phyloP scores from a whole-genome alignment of 495 filamentous ascomycete genomes.

The Tuber brumale region DNA sequence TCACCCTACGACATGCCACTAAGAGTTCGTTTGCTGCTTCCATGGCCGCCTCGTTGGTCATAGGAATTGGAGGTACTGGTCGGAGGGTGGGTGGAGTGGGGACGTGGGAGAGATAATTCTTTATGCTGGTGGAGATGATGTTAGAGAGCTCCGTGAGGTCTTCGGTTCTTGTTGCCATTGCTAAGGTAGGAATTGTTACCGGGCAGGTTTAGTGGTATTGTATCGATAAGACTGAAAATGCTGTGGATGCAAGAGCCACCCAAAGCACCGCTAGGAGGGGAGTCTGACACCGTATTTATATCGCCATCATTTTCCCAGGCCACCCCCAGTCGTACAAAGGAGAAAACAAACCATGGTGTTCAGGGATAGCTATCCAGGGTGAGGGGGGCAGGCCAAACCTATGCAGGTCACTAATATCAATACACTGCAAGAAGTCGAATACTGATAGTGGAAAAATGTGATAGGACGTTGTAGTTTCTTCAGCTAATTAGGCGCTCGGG shows the following conservation, averaged over 20 bases:
- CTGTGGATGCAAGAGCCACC: background rate
- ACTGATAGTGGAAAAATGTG: no score
- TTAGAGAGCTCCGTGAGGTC: conserved; percentile 6
- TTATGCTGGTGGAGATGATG: conserved; percentile 6
- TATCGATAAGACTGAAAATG: background rate
- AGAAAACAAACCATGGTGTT: no score
- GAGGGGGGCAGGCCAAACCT: no score
- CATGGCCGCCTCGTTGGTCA: conserved; percentile 1
- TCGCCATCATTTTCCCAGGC: background rate
- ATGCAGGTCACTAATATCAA: no score
- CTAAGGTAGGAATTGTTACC: background rate
- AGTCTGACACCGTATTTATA: background rate
- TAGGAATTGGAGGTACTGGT: conserved; percentile 6
- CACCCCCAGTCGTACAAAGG: no score
- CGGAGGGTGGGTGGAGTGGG: conserved; percentile 7
- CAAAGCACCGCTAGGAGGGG: background rate
- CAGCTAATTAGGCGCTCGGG: no score
- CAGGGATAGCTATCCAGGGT: no score
- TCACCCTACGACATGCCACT: conserved; percentile 9
- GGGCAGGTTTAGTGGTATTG: background rate
- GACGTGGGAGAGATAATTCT: conserved; percentile 6
- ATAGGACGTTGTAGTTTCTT: no score
- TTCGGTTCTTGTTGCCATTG: conserved; percentile 14
- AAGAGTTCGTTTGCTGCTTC: conserved; percentile 8
- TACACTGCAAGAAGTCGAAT: no score